A percentile compares a stretch with the other conserved stretches of the same genome.
Evolutionary conservation across 2,329 filamentous ascomycete species (phyloP).

Genomic region (Byssoonygena ceratinophila): DNA sequence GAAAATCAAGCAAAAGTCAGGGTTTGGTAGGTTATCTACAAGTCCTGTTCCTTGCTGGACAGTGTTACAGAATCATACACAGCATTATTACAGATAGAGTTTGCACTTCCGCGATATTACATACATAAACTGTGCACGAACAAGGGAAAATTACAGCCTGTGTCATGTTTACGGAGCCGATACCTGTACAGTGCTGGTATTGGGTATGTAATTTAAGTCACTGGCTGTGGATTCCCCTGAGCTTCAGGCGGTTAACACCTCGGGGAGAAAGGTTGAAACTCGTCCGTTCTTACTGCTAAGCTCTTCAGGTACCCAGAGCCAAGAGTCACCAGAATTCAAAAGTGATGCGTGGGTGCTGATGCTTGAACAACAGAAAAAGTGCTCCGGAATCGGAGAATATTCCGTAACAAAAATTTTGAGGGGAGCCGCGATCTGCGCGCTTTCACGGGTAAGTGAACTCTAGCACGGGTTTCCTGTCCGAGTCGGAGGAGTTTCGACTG

Average conservation of each 20-base stretch:
- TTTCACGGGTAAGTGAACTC: background rate
- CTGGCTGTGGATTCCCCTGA: background rate
- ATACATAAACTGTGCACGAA: background rate
- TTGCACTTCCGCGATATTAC: background rate
- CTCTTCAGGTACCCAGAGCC: slow-evolving; percentile 3
- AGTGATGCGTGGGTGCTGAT: background rate
- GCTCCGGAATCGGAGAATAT: background rate
- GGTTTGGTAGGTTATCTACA: no score
- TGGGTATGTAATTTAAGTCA: background rate
- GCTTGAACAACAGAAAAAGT: background rate
- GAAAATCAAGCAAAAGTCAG: background rate
- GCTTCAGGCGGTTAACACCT: background rate
- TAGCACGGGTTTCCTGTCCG: background rate
- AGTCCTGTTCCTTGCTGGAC: background rate
- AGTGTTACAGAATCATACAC: background rate
- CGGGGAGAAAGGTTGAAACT: background rate
- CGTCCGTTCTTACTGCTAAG: background rate
- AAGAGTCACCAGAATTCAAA: background rate
- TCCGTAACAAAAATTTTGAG: background rate
- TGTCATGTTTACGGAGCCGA: background rate
- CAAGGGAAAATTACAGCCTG: background rate
- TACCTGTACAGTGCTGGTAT: background rate
- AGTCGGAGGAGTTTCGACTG: background rate
- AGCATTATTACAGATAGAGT: no score
- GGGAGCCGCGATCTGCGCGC: background rate